Percentiles rank a stretch among this genome's conserved stretches.
phyloP scores from a whole-genome alignment of 441 rosid species.

The Gossypium gossypioides region DNA sequence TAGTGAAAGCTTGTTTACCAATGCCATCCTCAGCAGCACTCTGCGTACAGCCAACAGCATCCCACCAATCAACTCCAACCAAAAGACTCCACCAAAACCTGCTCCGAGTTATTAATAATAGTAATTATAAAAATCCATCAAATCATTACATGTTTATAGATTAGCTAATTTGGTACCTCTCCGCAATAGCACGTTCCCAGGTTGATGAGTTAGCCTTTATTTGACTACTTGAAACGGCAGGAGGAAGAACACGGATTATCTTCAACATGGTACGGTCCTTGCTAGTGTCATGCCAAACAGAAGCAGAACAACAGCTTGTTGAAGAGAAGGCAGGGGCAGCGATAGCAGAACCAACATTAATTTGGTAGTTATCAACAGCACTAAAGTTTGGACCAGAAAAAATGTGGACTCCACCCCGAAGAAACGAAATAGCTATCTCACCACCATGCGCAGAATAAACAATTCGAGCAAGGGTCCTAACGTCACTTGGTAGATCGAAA shows the following conservation, averaged over 20 bases:
- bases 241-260: constrained; percentile 93
- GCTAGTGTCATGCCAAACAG: constrained; percentile 86
- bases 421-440: constrained; percentile 92
- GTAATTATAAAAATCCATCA: not conserved
- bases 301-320: constrained; percentile 97
- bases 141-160: not conserved
- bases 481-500: constrained; percentile 93
- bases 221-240: constrained; percentile 72
- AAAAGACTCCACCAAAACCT: constrained; percentile 99
- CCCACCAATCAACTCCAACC: constrained; percentile 99
- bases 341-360: constrained; percentile 90
- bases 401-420: constrained; percentile 92
- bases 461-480: constrained; percentile 87
- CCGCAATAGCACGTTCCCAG: constrained; percentile 97
- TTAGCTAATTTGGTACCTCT: constrained; percentile 47
- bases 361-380: constrained; percentile 86
- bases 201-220: constrained; percentile 65
- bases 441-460: constrained; percentile 99
- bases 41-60: constrained; percentile 99
- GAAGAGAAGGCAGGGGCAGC: constrained; percentile 99
- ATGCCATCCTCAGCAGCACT: constrained; percentile 98
- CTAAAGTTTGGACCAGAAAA: constrained; percentile 93
- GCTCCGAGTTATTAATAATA: constrained; percentile 14
- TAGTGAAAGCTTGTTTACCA: constrained; percentile 39
- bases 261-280: constrained; percentile 83